A percentile compares a stretch with the other conserved stretches of the same genome.
These are phyloP conservation scores for Aegle marmelos DNA, from an alignment of 345 rosid genomes.

Conservation along the genomic window DNA sequence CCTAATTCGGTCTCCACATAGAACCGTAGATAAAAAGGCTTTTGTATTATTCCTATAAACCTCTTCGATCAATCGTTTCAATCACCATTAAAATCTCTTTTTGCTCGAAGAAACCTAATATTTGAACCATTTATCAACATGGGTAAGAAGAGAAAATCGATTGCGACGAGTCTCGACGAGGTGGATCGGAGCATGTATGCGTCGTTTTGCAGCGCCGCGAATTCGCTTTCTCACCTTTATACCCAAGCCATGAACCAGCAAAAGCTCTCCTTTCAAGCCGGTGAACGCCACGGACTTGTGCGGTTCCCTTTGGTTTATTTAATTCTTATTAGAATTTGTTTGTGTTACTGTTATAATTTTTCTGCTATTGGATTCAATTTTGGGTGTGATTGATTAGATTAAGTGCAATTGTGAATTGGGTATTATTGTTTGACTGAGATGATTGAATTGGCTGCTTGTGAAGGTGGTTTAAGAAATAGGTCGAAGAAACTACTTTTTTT, in stretches of 20 bases:
- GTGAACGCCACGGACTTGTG: conserved; percentile 73
- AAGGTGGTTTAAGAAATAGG: background rate
- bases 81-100: background rate
- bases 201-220: conserved; percentile 85
- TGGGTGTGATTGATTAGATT: background rate
- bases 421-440: conserved; percentile 5
- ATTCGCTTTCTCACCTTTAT: conserved; percentile 85
- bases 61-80: background rate
- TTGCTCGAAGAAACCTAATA: background rate
- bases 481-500: background rate
- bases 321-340: background rate
- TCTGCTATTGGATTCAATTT: background rate
- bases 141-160: conserved; percentile 94
- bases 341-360: background rate
- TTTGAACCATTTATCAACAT: conserved; percentile 19
- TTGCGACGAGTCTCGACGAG: conserved; percentile 85
- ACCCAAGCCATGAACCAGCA: conserved; percentile 80
- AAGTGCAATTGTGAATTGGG: background rate
- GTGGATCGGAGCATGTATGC: conserved; percentile 95
- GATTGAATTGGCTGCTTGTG: background rate
- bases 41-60: background rate
- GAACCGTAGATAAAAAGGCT: too few species aligned
- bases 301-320: conserved; percentile 6
- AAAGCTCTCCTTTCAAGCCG: conserved; percentile 68
- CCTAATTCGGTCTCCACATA: too few species aligned